Evolutionary conservation across 2,329 filamentous ascomycete genomes (phyloP).

Genomic region (Alternaria hordeiaustralica): DNA sequence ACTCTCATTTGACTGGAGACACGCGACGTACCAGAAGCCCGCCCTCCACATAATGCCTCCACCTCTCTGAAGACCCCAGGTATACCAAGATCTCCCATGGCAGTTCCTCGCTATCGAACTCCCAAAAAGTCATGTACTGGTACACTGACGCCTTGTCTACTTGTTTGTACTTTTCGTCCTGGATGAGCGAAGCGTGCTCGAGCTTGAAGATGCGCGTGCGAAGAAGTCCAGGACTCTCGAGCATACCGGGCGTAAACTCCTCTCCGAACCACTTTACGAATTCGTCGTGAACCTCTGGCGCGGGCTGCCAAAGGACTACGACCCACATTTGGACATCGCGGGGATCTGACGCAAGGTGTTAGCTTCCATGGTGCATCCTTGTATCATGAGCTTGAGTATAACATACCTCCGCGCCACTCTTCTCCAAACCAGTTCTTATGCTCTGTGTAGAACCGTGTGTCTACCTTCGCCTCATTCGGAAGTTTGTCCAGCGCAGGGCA

Average conservation of each 20-base stretch:
- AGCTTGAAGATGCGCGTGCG: constrained; percentile 20
- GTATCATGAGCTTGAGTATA: not conserved
- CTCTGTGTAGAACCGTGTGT: constrained; percentile 16
- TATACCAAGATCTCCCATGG: constrained; percentile 26
- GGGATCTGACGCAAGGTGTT: constrained; percentile 7
- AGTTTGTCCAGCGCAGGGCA: constrained; percentile 2
- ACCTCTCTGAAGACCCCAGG: constrained; percentile 18
- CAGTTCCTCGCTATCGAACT: constrained; percentile 20
- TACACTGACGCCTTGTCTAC: constrained; percentile 5
- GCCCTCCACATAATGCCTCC: constrained; percentile 21
- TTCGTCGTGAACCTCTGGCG: constrained; percentile 11
- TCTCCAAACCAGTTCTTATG: constrained; percentile 11
- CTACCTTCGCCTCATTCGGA: constrained; percentile 11
- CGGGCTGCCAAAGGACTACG: constrained; percentile 19
- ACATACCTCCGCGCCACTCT: constrained; percentile 19
- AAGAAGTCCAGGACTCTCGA: constrained; percentile 20
- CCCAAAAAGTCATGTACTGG: constrained; percentile 26
- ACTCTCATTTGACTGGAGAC: not conserved
- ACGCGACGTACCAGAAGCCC: constrained; percentile 8
- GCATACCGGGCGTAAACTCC: constrained; percentile 20
- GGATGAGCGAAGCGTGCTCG: constrained; percentile 13
- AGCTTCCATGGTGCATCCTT: not conserved
- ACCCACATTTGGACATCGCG: constrained; percentile 19
- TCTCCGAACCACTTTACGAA: constrained; percentile 18
- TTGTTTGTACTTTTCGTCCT: constrained; percentile 5